Base-by-base conservation (phyloP, 495 filamentous ascomycete species). In the Aspergillus bertholletiae region DNA sequence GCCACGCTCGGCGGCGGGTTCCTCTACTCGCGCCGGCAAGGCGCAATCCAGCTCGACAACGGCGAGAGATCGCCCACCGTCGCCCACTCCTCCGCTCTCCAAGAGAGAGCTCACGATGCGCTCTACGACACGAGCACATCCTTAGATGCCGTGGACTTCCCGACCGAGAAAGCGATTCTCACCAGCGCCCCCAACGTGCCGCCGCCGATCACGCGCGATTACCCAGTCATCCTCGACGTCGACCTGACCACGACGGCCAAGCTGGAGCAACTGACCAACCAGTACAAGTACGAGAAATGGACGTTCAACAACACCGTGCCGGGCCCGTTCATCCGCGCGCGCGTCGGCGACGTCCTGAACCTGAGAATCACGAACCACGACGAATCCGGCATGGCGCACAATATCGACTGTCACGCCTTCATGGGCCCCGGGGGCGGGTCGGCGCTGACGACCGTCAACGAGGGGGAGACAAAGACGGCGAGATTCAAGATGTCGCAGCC, bases 271-370 rank as follows among this genome's bases (percentile, higher is more conserved):
- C 24, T 60, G 20, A 64, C 54, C 0, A 64, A 49, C 24, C 41
- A 50, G 12, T 28, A 61, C 52, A 61, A 64, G n/a, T 61, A 64
- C 55, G 55, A 64, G 9, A 45, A 56, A 49, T 64, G 61, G 61
- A 59, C 46, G 6, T 64, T 64, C 22, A 64, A 64, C 27, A 58
- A 56, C 55, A 44, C 49, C 5, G 52, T 61, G 22, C 61, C 61
- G n/a, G 58, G 55, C 3, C 61, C 61, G 5, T 64, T 64, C 24
- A 60, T 60, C 21, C 57, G 61, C 15, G 57, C 61, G n/a, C 46
- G 60, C 6, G 54, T 53, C 7, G 57, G 60, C 9, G 60, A 63
- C 34, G 28, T 57, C 2, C 18, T 63, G 4, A 55, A 64, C 24
- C 49, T 60, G 3, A 57, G 55, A 3, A 26, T 64, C 15, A 60